phyloP scores from a whole-genome alignment of 2,329 filamentous ascomycete species.

The Bimuria novae-zelandiae region DNA sequence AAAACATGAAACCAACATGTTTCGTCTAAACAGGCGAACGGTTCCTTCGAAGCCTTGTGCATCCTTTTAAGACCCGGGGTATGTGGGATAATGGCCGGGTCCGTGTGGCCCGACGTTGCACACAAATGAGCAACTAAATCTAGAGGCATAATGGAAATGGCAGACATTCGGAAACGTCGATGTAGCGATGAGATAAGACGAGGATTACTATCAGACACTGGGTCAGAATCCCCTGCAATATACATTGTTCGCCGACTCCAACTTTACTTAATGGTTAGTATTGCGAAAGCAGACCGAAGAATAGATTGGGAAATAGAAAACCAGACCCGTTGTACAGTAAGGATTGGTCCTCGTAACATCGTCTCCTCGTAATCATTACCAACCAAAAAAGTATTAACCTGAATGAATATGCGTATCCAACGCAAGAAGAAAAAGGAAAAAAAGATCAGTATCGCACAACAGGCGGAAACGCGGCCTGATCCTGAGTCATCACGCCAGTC shows the following conservation, averaged over 20 bases:
- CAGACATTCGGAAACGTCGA: background rate
- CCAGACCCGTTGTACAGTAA: background rate
- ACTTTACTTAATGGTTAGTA: background rate
- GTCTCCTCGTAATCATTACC: conserved; percentile 4
- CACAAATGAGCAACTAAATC: background rate
- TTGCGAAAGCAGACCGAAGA: background rate
- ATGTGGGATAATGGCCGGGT: background rate
- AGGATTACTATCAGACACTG: background rate
- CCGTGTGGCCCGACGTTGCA: background rate
- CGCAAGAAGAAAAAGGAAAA: background rate
- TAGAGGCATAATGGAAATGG: background rate
- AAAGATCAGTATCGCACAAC: conserved; percentile 40
- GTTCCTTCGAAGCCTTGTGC: background rate
- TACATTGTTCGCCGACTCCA: background rate
- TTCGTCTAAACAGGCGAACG: background rate
- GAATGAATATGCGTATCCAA: conserved; percentile 3
- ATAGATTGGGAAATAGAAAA: background rate
- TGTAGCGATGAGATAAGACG: too few relatives aligned
- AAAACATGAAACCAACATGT: background rate
- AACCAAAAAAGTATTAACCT: background rate
- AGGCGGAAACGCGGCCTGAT: conserved; percentile 32
- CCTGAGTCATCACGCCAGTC: conserved; percentile 44
- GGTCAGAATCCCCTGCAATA: conserved; percentile 1
- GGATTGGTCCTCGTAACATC: background rate
- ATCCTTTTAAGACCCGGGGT: background rate